Base-by-base conservation (phyloP, 1,284 basidiomycete genomes). In the Irpex sp. region DNA sequence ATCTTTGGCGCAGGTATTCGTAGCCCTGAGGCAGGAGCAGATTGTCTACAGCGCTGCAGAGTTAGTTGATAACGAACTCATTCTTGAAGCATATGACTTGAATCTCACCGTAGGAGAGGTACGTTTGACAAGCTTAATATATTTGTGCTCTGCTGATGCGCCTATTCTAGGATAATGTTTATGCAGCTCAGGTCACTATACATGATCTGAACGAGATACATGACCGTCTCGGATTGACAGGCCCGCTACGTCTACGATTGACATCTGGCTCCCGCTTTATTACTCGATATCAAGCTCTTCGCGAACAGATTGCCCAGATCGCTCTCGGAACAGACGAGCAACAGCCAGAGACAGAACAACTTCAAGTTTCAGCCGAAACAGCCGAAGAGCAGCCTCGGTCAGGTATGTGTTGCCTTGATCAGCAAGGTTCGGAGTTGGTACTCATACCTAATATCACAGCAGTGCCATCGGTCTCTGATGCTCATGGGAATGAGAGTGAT, bases 201-300 rank as follows among this genome's bases (percentile, higher is more conserved):
- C 87, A 91, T 69, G 88, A 91, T 66, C 75, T 91, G 59, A 85
- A 86, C 68, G 75, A 86, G 42, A 74, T 91, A 47, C 88, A 91
- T 69, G 86, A 89, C 66, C 85, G 82, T 59, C 80, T 83, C 69
- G 82, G 82, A 66, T 69, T 88, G 59, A 65, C 74, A 64, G 90
- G 89, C 19, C 85, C 87, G 14, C 78, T 91, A 59, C 85, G 85
- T 58, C 74, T 90, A 58, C 79, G 78, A 58, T 72, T 91, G 55
- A 81, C 78, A 60, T 71, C 78, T 51, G 64, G 74, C 1, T 84
- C 88, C 42, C 81, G 90, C 57, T 91, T 91, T 65, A 86, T 89
- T 55, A 73, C 78, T 36, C 85, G 85, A 45, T 91, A 87, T 70
- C 85, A 84, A 61, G 69, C 77, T 54, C 76, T 91, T 48, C 84